phyloP scores from a whole-genome alignment of 2,329 filamentous ascomycete genomes.

The Pseudogymnoascus sp. region DNA sequence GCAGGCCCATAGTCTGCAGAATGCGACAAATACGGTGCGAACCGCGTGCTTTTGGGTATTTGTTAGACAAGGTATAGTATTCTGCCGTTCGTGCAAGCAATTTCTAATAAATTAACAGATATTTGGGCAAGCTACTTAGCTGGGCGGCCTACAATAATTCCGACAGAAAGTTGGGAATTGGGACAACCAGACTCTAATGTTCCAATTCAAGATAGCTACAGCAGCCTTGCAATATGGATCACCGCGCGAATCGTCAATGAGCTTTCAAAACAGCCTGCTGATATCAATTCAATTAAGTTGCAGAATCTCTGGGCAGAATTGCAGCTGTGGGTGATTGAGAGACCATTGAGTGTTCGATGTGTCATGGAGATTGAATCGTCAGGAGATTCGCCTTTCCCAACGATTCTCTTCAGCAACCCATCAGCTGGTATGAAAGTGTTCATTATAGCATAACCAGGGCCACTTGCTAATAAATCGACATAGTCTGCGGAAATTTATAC shows the following conservation, averaged over 20 bases:
- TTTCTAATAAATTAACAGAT: conserved; percentile 2
- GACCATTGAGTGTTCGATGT: conserved; percentile 9
- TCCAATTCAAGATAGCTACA: conserved; percentile 12
- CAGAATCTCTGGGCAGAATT: conserved; percentile 12
- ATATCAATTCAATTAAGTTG: not conserved
- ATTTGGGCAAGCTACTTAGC: conserved; percentile 2
- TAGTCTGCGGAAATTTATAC: conserved; percentile 6
- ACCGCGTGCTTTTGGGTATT: conserved; percentile 11
- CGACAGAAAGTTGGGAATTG: not conserved
- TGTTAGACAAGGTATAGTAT: conserved; percentile 11
- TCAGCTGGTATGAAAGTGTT: conserved; percentile 2
- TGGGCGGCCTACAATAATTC: not conserved
- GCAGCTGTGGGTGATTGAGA: conserved; percentile 9
- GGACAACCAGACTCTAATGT: not conserved
- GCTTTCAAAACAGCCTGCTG: not conserved
- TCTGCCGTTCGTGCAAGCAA: not conserved
- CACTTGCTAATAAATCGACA: not conserved
- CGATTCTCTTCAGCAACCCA: conserved; percentile 11
- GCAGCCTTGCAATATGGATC: conserved; percentile 10
- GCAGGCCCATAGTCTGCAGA: not conserved
- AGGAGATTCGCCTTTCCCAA: conserved; percentile 12
- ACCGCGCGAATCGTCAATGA: conserved; percentile 11
- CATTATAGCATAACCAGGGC: not conserved
- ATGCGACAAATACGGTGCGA: not conserved
- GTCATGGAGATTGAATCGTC: conserved; percentile 10